Conservation (phyloP, 2,329 filamentous ascomycete species). For the Phyllosticta paracitricarpa region DNA sequence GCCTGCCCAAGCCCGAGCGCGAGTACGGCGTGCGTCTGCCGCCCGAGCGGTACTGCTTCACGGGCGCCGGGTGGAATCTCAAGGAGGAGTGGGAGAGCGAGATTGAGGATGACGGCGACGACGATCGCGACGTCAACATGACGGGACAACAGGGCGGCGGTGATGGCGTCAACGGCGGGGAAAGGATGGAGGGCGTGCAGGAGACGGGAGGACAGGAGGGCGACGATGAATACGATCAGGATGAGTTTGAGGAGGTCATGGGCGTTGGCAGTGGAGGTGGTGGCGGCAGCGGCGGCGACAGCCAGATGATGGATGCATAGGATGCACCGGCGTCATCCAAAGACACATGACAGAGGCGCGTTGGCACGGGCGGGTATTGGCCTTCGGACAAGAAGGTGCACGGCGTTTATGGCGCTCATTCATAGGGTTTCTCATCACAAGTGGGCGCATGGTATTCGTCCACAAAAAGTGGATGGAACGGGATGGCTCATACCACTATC, state of each 20-base stretch:
- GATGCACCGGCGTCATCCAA: slow-evolving; percentile 19
- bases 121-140: slow-evolving; percentile 15
- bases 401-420: background rate
- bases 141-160: slow-evolving; percentile 21
- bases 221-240: slow-evolving; percentile 30
- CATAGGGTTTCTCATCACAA: background rate
- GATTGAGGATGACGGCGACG: slow-evolving; percentile 33
- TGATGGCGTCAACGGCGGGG: slow-evolving; percentile 20
- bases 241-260: slow-evolving; percentile 35
- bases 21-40: slow-evolving; percentile 50
- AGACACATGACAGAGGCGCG: background rate
- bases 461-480: too few relatives aligned
- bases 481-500: too few relatives aligned
- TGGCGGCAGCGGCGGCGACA: slow-evolving; percentile 19
- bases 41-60: slow-evolving; percentile 52
- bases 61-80: slow-evolving; percentile 46
- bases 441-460: background rate
- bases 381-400: background rate
- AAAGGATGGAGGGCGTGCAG: slow-evolving; percentile 16
- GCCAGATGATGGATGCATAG: slow-evolving; percentile 25
- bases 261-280: slow-evolving; percentile 14
- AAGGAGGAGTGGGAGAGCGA: slow-evolving; percentile 50
- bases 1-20: slow-evolving; percentile 47
- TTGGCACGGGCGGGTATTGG: background rate
- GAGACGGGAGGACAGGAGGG: slow-evolving; percentile 21